These are phyloP conservation scores for Xerocomellus dryophilus DNA, from an alignment of 768 basidiomycete species.

Conservation along the genomic window DNA sequence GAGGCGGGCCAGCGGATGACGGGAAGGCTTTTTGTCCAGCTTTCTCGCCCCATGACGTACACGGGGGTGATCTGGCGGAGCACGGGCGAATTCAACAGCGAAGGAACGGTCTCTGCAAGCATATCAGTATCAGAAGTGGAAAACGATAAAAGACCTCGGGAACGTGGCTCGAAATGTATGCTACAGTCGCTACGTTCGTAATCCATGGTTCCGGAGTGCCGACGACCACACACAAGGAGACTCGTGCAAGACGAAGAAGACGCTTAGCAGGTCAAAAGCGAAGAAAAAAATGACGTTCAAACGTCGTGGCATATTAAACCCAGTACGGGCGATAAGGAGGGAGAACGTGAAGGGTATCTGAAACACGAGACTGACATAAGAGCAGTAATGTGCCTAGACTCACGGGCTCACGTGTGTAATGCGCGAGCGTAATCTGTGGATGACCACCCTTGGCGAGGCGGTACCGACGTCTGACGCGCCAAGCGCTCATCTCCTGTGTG, in stretches of 20 bases:
- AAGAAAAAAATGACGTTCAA: background rate
- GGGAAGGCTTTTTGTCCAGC: constrained; percentile 62
- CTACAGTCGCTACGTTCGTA: background rate
- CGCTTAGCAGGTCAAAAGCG: background rate
- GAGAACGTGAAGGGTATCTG: constrained; percentile 14
- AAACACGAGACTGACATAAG: constrained; percentile 14
- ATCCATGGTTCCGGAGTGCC: background rate
- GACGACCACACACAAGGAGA: background rate
- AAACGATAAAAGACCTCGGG: constrained; percentile 1
- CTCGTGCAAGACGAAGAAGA: background rate
- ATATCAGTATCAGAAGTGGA: constrained; percentile 9
- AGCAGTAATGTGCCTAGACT: constrained; percentile 30
- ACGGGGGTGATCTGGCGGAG: constrained; percentile 58
- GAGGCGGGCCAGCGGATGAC: constrained; percentile 34
- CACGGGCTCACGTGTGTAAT: constrained; percentile 73
- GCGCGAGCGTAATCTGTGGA: constrained; percentile 68
- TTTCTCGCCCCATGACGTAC: constrained; percentile 73
- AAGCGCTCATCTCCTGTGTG: constrained; percentile 57
- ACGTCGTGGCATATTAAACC: background rate
- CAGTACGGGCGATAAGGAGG: constrained; percentile 9
- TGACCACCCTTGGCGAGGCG: constrained; percentile 73
- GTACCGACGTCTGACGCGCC: constrained; percentile 66
- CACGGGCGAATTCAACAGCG: constrained; percentile 56
- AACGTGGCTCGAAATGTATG: background rate
- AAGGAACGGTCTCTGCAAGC: constrained; percentile 54